These are phyloP conservation scores for Candida koratica DNA, from an alignment of 805 yeast genomes.

Conservation along the genomic window DNA sequence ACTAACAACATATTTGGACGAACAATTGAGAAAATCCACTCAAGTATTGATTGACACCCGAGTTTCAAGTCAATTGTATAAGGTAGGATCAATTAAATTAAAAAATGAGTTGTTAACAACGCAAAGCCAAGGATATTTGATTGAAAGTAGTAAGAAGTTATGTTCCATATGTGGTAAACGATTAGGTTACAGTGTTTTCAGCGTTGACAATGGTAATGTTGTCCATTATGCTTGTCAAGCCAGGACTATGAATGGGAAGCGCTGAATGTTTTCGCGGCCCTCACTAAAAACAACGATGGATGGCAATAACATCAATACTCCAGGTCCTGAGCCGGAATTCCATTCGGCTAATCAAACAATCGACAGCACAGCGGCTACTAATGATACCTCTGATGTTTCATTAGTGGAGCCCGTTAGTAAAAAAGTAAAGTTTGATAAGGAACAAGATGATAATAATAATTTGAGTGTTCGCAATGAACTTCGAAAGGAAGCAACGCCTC, in stretches of 20 bases:
- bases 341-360: neutral
- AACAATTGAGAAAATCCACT: constrained; percentile 41
- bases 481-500: no score
- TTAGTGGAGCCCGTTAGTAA: constrained; percentile 1
- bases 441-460: no score
- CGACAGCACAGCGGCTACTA: constrained; percentile 2
- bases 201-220: constrained; percentile 43
- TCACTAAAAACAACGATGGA: no score
- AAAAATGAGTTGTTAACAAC: constrained; percentile 40
- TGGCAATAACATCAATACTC: no score
- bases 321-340: no score
- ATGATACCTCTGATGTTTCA: neutral
- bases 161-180: constrained; percentile 60
- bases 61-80: constrained; percentile 47
- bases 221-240: constrained; percentile 56
- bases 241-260: no score
- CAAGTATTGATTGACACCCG: constrained; percentile 37
- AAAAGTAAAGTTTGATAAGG: constrained; percentile 1
- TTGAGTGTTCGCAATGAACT: no score
- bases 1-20: constrained; percentile 43
- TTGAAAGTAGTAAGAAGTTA: constrained; percentile 38
- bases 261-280: no score
- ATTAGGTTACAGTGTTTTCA: constrained; percentile 52
- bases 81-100: constrained; percentile 48
- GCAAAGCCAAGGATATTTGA: constrained; percentile 32